Conservation (phyloP, 139 green algal species). For the Coelastrella sp. region DNA sequence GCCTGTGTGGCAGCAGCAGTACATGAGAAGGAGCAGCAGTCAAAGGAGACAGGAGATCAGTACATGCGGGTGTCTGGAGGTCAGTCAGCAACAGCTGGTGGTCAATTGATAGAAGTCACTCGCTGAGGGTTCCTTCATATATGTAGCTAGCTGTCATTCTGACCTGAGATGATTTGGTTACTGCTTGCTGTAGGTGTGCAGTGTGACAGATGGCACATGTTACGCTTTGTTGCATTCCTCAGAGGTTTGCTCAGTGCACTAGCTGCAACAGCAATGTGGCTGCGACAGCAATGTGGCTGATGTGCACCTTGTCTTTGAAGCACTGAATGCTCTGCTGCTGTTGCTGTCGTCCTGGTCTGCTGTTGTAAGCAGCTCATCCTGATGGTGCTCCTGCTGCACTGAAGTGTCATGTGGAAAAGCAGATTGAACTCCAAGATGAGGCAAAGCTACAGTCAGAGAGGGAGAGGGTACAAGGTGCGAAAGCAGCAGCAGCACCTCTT, state of each 20-base stretch:
- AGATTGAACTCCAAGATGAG: not conserved
- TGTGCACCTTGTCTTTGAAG: too few relatives aligned
- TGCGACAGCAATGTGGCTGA: too few relatives aligned
- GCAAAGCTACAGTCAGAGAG: not conserved
- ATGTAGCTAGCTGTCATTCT: too few relatives aligned
- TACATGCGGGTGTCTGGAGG: not conserved
- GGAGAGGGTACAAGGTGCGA: not conserved
- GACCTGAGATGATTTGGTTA: too few relatives aligned
- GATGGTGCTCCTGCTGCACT: not conserved
- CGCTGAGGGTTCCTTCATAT: too few relatives aligned
- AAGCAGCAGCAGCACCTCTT: not conserved
- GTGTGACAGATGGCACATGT: too few relatives aligned
- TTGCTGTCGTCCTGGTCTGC: not conserved
- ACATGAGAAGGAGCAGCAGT: conserved; percentile 31
- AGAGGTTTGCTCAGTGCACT: too few relatives aligned
- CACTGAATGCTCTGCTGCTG: not conserved
- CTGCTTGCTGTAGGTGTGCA: too few relatives aligned
- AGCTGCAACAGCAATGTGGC: too few relatives aligned
- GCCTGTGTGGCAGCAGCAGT: conserved; percentile 18
- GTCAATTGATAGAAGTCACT: too few relatives aligned
- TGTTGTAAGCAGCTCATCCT: not conserved
- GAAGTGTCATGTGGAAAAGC: conserved; percentile 28
- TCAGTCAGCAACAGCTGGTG: not conserved
- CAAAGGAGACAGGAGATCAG: not conserved
- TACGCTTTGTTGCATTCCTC: too few relatives aligned